Base-by-base conservation (phyloP, 495 filamentous ascomycete species). In the Lindgomyces ingoldianus region DNA sequence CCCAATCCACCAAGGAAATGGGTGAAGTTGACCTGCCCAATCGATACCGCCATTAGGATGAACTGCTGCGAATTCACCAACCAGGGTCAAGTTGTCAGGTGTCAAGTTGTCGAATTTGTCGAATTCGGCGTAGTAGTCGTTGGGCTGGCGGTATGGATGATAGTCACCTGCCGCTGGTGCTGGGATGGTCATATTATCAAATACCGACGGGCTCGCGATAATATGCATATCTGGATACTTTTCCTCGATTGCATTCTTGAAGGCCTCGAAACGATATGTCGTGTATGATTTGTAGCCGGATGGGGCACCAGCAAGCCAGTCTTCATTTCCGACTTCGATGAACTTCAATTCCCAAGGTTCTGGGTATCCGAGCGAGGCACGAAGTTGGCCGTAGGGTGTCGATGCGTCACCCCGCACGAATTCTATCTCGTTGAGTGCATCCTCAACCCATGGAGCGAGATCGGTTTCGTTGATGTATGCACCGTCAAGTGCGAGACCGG, bases 241-340 rank as follows among this genome's bases (percentile, higher is more conserved):
- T 9, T 70, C 68, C 3, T 78, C 74, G 51, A 83, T 79, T n/a
- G 81, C 81, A 26, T 82, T 66, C 47, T 76, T 76, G 62, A 83
- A 77, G 18, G 71, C 69, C 3, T 62, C 46, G 64, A 79, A 81
- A 0, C 81, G 78, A 68, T 83, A 81, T 6, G 46, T 14, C 16
- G 21, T 48, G 64, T 67, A 67, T 3, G 64, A 61, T 12, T 67
- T 49, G 57, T 44, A 67, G 36, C 57, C 57, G 4, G 74, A 53
- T 67, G 82, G 82, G 1, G 76, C 75, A 21, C 47, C 54, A 39
- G 66, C 74, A 12, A 82, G 74, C 62, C 79, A 79, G 64, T 86
- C 83, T 68, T 85, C 83, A 60, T 85, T 85, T 52, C 83, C 83
- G 39, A 83, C 73, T 70, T 83, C 81, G 54, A 84, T 75, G 46